Evolutionary conservation across 179 eudicot genomes (phyloP).

Genomic region (Corrigiola litoralis): DNA sequence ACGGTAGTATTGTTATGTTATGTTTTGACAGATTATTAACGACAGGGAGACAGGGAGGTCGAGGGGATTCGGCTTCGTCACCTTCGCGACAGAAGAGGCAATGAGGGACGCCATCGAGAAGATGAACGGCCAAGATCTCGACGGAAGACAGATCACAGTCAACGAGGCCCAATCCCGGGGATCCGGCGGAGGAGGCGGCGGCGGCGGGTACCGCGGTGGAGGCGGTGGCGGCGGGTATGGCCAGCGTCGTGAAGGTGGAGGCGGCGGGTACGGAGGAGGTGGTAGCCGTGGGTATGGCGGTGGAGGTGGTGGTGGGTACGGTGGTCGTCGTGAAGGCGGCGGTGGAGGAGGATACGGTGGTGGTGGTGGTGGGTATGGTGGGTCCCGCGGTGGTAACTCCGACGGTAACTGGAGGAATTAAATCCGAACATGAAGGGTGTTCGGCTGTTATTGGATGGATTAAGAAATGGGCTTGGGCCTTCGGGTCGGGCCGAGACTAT

Average conservation of each 20-base stretch:
- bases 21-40: slow-evolving; percentile 50
- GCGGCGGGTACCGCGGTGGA: slow-evolving; percentile 30
- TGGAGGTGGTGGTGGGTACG: slow-evolving; percentile 29
- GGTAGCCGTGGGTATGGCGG: slow-evolving; percentile 36
- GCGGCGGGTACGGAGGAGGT: slow-evolving; percentile 30
- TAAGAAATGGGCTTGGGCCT: background rate
- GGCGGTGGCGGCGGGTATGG: slow-evolving; percentile 31
- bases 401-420: slow-evolving; percentile 65
- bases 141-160: slow-evolving; percentile 83
- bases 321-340: slow-evolving; percentile 27
- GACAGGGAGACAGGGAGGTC: slow-evolving; percentile 92
- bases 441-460: background rate
- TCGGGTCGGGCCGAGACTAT: slow-evolving; percentile 15
- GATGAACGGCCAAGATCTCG: slow-evolving; percentile 77
- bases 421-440: background rate
- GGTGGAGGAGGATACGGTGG: slow-evolving; percentile 34
- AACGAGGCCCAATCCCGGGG: slow-evolving; percentile 93
- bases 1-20: slow-evolving; percentile 8
- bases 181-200: slow-evolving; percentile 59
- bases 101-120: slow-evolving; percentile 63
- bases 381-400: slow-evolving; percentile 32
- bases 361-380: slow-evolving; percentile 35
- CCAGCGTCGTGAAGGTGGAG: slow-evolving; percentile 28
- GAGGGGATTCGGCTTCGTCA: slow-evolving; percentile 88
- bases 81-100: slow-evolving; percentile 51